Evolutionary conservation across 2,329 filamentous ascomycete species (phyloP).

Genomic region (Fusarium dlaminii): DNA sequence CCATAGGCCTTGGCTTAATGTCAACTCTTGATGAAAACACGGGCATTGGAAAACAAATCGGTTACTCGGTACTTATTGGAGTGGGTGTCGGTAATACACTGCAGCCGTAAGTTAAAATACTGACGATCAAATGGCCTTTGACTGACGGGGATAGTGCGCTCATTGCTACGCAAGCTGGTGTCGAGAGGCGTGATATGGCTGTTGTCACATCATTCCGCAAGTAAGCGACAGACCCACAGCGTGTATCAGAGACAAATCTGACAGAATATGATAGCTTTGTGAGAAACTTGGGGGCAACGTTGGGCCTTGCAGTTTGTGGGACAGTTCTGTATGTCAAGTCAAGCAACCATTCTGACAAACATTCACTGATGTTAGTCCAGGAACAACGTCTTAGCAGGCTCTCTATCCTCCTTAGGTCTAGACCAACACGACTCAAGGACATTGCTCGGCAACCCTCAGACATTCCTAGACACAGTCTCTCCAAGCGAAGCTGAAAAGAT

Average conservation of each 20-base stretch:
- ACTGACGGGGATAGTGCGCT: constrained; percentile 46
- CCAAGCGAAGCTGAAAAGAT: constrained; percentile 43
- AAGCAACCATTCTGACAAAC: accelerated
- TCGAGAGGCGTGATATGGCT: constrained; percentile 59
- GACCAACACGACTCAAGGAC: constrained; percentile 33
- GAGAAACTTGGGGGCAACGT: constrained; percentile 51
- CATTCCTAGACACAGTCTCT: constrained; percentile 44
- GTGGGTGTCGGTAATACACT: constrained; percentile 62
- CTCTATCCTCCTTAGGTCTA: constrained; percentile 43
- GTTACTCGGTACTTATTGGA: constrained; percentile 62
- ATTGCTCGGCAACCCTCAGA: constrained; percentile 48
- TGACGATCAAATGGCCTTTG: neutral
- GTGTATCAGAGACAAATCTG: neutral
- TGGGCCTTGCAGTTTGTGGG: constrained; percentile 53
- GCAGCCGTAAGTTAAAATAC: constrained; percentile 52
- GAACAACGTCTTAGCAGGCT: constrained; percentile 49
- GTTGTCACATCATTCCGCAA: constrained; percentile 56
- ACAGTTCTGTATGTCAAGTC: constrained; percentile 48
- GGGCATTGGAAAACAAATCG: constrained; percentile 62
- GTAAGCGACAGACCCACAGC: constrained; percentile 37
- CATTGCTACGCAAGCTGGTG: constrained; percentile 65
- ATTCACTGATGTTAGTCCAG: constrained; percentile 41
- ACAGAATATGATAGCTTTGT: constrained; percentile 46
- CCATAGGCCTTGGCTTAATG: constrained; percentile 61
- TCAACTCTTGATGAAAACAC: constrained; percentile 60